These are phyloP conservation scores for Solanum megistacrolobum DNA, from an alignment of 257 asterid species.

Conservation along the genomic window DNA sequence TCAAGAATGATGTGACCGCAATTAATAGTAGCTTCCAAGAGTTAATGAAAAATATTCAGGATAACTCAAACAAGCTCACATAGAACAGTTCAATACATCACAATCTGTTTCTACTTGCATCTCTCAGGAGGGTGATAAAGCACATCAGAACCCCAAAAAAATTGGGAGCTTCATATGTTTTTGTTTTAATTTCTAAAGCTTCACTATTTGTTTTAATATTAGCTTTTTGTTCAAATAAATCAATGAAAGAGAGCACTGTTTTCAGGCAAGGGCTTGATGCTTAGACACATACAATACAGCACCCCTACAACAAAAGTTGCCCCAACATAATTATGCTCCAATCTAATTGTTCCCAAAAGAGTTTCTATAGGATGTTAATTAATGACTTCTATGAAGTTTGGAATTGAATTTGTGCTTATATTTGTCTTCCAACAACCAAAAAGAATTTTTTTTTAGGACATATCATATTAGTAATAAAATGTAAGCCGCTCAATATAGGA, in stretches of 20 bases:
- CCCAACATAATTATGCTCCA: not conserved
- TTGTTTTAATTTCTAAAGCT: not conserved
- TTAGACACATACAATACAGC: not conserved
- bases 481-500: not conserved
- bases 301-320: not conserved
- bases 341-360: not conserved
- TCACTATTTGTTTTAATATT: not conserved
- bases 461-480: not conserved
- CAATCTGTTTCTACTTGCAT: not conserved
- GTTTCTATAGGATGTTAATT: not conserved
- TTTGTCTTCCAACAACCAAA: not conserved
- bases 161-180: not conserved
- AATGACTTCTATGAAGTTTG: not conserved
- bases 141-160: not conserved
- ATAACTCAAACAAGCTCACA: not conserved
- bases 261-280: not conserved
- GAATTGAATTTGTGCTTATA: not conserved
- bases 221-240: not conserved
- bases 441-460: not conserved
- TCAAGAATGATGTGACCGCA: not conserved
- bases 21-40: not conserved
- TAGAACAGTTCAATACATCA: not conserved
- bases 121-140: not conserved
- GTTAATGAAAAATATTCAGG: not conserved
- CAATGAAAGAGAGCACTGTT: not conserved